Evolutionary conservation across 352 stramenopile species (phyloP).

Genomic region (Globisporangium spiculum): DNA sequence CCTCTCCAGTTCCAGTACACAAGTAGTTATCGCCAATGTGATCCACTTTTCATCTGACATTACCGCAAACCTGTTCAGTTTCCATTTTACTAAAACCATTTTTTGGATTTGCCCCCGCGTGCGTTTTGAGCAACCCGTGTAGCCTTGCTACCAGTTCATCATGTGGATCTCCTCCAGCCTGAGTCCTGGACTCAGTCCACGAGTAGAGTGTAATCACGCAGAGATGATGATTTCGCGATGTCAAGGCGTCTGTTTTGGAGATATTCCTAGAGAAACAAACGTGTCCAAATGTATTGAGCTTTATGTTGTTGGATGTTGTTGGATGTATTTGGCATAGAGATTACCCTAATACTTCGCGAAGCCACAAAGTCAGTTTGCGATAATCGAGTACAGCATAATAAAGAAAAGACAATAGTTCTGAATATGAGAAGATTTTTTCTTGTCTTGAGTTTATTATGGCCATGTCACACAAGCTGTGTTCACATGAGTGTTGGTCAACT

Average conservation of each 20-base stretch:
- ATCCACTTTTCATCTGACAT: no score
- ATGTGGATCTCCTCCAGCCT: background rate
- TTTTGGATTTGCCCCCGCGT: no score
- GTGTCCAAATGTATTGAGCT: background rate
- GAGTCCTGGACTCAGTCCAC: no score
- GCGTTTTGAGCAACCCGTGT: no score
- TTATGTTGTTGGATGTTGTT: background rate
- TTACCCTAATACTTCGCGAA: background rate
- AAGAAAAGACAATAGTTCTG: background rate
- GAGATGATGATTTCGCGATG: no score
- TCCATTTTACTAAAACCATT: no score
- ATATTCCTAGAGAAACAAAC: no score
- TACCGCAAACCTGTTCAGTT: no score
- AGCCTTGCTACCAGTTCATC: background rate
- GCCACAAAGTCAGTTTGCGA: background rate
- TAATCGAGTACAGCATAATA: background rate
- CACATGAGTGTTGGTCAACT: conserved; percentile 3
- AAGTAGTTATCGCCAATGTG: no score
- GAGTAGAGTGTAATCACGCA: no score
- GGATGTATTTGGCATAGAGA: background rate
- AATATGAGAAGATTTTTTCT: background rate
- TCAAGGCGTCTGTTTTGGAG: no score
- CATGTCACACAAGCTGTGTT: background rate
- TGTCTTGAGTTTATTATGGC: background rate
- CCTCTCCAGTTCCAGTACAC: no score